Base-by-base conservation (phyloP, 116 monocot genomes). In the Dioscorea cayenensis region DNA sequence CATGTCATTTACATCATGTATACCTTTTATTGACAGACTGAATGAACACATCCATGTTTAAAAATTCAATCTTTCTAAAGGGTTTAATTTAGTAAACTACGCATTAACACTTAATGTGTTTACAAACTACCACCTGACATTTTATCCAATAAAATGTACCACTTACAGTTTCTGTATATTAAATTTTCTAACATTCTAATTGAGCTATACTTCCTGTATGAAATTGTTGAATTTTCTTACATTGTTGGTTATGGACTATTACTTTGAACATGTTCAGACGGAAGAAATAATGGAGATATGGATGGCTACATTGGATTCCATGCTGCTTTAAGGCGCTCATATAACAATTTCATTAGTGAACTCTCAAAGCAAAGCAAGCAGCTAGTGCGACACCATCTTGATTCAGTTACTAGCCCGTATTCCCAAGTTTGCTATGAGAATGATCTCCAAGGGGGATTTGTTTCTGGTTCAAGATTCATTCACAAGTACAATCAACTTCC, bases 361-460 rank as follows among this genome's bases (percentile, higher is more conserved):
- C 84, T 99, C 51, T 84, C 99, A n/a, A 99, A 91, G 66, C 88
- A 94, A 78, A 94, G 99, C 99, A 99, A 99, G 79, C 82, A 99
- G 75, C 80, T 99, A 0, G 90, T 99, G 64, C 79, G 83, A 29
- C 91, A 99, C 73, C 94, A 94, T 74, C 91, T 99, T 59, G 94
- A 94, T 71, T 89, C 99, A 28, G 99, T 91, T 19, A 99, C 99
- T 3, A 94, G 90, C 73, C 79, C 94, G 13, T 94, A 99, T 60
- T 90, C 91, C 28, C 84, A 81, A 60, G 77, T 91, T 19, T 99
- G 93, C 80, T 91, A 89, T 66, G 90, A 86, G 25, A 68, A 70
- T 72, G 85, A 85, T 75, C 48, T 73, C 12, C 19, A 70, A 0
- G 71, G 55, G 3, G 75, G 43, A 8, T 8, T 66, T 8, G 49